Conservation (phyloP, 345 rosid species). For the Gossypium turneri region DNA sequence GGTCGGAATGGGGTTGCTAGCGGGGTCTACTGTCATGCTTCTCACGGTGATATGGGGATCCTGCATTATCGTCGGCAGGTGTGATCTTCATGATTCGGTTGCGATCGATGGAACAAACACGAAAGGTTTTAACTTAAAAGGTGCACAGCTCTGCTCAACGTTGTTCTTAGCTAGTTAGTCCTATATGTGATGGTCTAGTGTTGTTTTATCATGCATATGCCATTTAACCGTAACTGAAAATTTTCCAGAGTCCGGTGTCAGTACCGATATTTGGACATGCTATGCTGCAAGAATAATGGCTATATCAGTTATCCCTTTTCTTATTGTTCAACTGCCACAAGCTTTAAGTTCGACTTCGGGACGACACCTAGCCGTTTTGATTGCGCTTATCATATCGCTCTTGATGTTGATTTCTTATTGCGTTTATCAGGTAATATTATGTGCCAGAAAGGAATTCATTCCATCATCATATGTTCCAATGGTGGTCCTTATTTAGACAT, state of each 20-base stretch:
- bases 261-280: conserved; percentile 73
- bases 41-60: conserved; percentile 85
- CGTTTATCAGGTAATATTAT: conserved; percentile 67
- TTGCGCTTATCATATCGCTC: conserved; percentile 54
- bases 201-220: background rate
- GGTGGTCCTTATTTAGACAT: background rate
- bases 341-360: conserved; percentile 62
- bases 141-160: conserved; percentile 24
- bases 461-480: background rate
- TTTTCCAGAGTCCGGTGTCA: conserved; percentile 60
- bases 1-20: conserved; percentile 90
- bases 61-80: conserved; percentile 73
- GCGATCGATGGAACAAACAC: conserved; percentile 55
- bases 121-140: conserved; percentile 46
- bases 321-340: conserved; percentile 83
- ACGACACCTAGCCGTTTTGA: conserved; percentile 61
- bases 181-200: background rate
- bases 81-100: conserved; percentile 49
- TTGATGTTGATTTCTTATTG: conserved; percentile 71
- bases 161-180: background rate
- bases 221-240: background rate
- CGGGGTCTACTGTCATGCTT: conserved; percentile 91
- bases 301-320: conserved; percentile 72
- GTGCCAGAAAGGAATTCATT: background rate
- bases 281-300: conserved; percentile 84